phyloP scores from a whole-genome alignment of 257 asterid species.

The Jacaranda mimosifolia region DNA sequence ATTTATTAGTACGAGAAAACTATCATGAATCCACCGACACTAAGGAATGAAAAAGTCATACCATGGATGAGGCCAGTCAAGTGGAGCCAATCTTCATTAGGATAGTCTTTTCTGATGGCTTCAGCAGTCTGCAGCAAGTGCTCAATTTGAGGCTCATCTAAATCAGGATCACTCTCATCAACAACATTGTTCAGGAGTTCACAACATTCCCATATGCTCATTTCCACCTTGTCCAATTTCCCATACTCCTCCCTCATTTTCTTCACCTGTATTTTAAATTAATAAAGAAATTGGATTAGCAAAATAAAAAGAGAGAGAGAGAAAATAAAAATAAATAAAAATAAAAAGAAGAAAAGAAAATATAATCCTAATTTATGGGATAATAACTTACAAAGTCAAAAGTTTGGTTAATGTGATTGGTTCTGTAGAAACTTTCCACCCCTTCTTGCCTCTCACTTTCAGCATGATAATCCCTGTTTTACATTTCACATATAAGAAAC shows the following conservation, averaged over 20 bases:
- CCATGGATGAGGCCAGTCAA: constrained; percentile 91
- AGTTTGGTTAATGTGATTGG: constrained; percentile 80
- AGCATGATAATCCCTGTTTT: constrained; percentile 76
- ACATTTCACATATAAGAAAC: not conserved
- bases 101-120: constrained; percentile 85
- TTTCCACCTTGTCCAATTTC: constrained; percentile 68
- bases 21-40: not conserved
- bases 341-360: not conserved
- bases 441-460: constrained; percentile 78
- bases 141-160: constrained; percentile 95
- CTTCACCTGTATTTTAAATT: constrained; percentile 54
- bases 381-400: constrained; percentile 67
- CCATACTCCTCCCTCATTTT: constrained; percentile 74
- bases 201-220: constrained; percentile 98
- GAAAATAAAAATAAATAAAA: no score
- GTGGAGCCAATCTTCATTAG: constrained; percentile 89
- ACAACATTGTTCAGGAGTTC: constrained; percentile 79
- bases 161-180: constrained; percentile 91
- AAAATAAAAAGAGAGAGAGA: not conserved
- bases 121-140: constrained; percentile 93
- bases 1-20: no score
- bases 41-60: constrained; percentile 19
- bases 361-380: not conserved
- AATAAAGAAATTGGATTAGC: not conserved
- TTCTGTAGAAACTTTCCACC: constrained; percentile 70